These are phyloP conservation scores for Thalassia testudinum DNA, from an alignment of 116 monocot genomes.

Conservation along the genomic window DNA sequence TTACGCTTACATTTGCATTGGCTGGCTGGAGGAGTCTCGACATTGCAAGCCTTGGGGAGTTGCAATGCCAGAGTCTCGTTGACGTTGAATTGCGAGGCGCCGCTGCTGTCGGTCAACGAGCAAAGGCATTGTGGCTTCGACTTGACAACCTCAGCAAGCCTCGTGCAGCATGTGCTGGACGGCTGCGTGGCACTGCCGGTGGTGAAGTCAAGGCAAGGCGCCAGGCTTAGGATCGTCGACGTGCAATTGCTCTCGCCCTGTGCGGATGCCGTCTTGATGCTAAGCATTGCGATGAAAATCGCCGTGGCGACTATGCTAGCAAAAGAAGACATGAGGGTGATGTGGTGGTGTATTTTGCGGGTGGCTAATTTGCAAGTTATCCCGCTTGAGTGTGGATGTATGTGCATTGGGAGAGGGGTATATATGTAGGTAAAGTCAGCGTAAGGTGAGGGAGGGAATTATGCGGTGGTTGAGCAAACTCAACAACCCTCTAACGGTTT, in stretches of 20 bases:
- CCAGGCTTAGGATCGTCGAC: constrained; percentile 12
- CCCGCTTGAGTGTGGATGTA: too few species aligned
- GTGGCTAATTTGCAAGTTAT: too few species aligned
- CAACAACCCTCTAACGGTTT: too few species aligned
- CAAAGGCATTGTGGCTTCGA: constrained; percentile 33
- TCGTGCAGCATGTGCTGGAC: constrained; percentile 28
- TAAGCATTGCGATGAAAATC: not conserved
- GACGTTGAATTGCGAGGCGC: constrained; percentile 4
- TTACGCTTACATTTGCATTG: constrained; percentile 13
- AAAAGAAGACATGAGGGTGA: too few species aligned
- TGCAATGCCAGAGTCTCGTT: constrained; percentile 18
- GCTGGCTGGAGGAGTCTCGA: constrained; percentile 10
- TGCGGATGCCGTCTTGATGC: not conserved
- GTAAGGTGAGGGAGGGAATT: too few species aligned
- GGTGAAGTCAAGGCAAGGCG: constrained; percentile 33
- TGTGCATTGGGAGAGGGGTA: too few species aligned
- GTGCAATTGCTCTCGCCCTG: constrained; percentile 10
- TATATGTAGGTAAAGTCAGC: too few species aligned
- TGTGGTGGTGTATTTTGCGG: too few species aligned
- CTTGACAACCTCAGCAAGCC: constrained; percentile 21
- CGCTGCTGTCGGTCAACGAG: constrained; percentile 7
- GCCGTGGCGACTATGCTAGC: not conserved
- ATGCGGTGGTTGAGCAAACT: too few species aligned
- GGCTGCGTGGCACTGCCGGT: constrained; percentile 20
- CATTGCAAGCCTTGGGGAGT: constrained; percentile 22